These are phyloP conservation scores for Tolypocladium endophyticum DNA, from an alignment of 2,329 filamentous ascomycete species.

Conservation along the genomic window DNA sequence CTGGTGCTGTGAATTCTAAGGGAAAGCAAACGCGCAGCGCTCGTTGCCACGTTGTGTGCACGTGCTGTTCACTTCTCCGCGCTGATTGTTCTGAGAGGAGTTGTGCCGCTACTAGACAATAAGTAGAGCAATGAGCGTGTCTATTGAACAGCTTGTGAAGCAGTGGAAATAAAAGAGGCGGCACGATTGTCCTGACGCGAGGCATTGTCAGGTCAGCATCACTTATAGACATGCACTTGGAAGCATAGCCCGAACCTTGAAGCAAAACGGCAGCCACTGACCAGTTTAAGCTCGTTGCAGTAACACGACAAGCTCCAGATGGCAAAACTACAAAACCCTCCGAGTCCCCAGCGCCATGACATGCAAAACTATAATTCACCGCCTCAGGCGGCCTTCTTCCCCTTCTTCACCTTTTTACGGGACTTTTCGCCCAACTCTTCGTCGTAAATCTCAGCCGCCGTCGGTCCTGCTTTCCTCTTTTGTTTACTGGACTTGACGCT, in stretches of 20 bases:
- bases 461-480: slow-evolving; percentile 62
- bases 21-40: not conserved
- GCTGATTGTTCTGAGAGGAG: not conserved
- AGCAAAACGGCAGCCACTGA: not conserved
- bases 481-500: slow-evolving; percentile 69
- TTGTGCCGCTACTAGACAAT: not conserved
- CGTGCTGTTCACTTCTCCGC: not conserved
- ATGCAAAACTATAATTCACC: not conserved
- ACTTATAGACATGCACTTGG: not conserved
- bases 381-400: slow-evolving; percentile 20
- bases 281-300: not conserved
- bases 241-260: not conserved
- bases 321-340: not conserved
- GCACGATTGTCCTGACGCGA: not conserved
- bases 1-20: not conserved
- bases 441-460: slow-evolving; percentile 52
- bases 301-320: not conserved
- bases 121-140: not conserved
- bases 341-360: not conserved
- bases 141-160: not conserved
- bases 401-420: slow-evolving; percentile 44
- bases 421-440: slow-evolving; percentile 46
- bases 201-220: not conserved
- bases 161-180: not conserved
- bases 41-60: not conserved